These are phyloP conservation scores for Linanthus parryae DNA, from an alignment of 148 eudicot genomes.

Conservation along the genomic window DNA sequence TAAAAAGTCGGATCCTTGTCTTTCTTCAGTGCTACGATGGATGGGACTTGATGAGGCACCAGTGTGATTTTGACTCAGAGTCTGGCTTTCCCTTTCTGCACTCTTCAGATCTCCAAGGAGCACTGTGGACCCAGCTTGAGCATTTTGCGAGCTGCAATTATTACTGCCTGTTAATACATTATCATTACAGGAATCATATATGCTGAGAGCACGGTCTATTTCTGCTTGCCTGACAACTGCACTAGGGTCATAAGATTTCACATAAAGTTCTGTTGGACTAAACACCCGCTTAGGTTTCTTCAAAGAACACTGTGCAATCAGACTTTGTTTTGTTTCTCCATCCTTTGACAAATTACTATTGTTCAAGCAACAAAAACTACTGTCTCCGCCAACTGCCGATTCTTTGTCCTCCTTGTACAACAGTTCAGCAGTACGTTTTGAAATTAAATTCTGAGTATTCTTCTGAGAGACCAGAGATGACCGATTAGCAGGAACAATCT, in stretches of 20 bases:
- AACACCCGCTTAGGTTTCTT: conserved; percentile 55
- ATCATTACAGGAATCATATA: conserved; percentile 9
- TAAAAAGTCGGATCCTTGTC: conserved; percentile 65
- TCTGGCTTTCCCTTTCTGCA: conserved; percentile 12
- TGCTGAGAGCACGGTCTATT: conserved; percentile 1
- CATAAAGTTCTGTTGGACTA: conserved; percentile 12
- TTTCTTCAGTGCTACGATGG: conserved; percentile 44
- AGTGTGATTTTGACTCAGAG: conserved; percentile 21
- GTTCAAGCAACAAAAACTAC: no score
- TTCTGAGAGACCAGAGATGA: conserved; percentile 39
- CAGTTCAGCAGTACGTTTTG: conserved; percentile 29
- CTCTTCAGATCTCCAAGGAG: conserved; percentile 15
- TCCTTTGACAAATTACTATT: conserved; percentile 16
- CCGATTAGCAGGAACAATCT: conserved; percentile 79
- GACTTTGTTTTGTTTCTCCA: conserved; percentile 19
- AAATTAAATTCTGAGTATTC: conserved; percentile 19
- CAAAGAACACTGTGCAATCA: conserved; percentile 27
- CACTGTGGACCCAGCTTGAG: conserved; percentile 13
- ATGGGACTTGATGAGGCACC: conserved; percentile 20
- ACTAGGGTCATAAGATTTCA: conserved; percentile 12
- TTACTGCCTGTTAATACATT: conserved; percentile 15
- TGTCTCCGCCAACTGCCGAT: no score
- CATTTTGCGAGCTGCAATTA: conserved; percentile 12
- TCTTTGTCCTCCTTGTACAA: conserved; percentile 19
- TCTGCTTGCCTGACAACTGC: conserved; percentile 13